Evolutionary conservation across 2,329 filamentous ascomycete species (phyloP).

Genomic region (Waltergamsia citrina): DNA sequence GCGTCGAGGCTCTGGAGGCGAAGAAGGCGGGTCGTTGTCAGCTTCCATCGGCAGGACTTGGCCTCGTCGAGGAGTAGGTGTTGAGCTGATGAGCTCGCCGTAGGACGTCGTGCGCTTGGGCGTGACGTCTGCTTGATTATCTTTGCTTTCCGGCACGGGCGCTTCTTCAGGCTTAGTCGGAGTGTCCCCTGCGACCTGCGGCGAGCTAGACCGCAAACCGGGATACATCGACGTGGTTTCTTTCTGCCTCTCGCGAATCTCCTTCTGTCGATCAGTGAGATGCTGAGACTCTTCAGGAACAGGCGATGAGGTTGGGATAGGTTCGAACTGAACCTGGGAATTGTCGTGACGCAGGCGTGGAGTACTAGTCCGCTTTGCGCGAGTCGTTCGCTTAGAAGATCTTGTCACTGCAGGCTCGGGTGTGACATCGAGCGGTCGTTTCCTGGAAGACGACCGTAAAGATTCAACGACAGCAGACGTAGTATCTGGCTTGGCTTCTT

Average conservation of each 20-base stretch:
- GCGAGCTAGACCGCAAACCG: conserved; percentile 48
- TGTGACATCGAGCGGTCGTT: conserved; percentile 13
- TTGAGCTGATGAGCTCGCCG: conserved; percentile 46
- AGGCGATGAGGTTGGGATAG: conserved; percentile 51
- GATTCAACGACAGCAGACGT: too few relatives aligned
- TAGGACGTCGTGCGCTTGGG: conserved; percentile 34
- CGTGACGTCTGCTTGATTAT: conserved; percentile 19
- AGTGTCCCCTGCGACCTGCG: conserved; percentile 11
- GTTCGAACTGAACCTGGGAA: conserved; percentile 70
- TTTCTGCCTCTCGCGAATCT: conserved; percentile 65
- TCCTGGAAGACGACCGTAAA: neutral
- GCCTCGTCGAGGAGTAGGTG: conserved; percentile 50
- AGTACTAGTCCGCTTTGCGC: conserved; percentile 21
- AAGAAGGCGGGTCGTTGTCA: conserved; percentile 46
- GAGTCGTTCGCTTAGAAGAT: neutral
- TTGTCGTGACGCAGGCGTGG: conserved; percentile 64
- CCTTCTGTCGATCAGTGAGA: conserved; percentile 70
- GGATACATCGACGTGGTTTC: conserved; percentile 59
- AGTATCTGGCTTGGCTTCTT: neutral
- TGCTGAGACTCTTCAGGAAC: conserved; percentile 55
- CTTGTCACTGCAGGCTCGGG: conserved; percentile 8
- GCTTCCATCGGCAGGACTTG: conserved; percentile 39
- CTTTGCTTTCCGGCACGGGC: conserved; percentile 5
- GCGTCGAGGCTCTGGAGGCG: conserved; percentile 44
- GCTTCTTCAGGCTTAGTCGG: conserved; percentile 8